Conservation (phyloP, 768 basidiomycete genomes). For the Boletus vinaceobasis region DNA sequence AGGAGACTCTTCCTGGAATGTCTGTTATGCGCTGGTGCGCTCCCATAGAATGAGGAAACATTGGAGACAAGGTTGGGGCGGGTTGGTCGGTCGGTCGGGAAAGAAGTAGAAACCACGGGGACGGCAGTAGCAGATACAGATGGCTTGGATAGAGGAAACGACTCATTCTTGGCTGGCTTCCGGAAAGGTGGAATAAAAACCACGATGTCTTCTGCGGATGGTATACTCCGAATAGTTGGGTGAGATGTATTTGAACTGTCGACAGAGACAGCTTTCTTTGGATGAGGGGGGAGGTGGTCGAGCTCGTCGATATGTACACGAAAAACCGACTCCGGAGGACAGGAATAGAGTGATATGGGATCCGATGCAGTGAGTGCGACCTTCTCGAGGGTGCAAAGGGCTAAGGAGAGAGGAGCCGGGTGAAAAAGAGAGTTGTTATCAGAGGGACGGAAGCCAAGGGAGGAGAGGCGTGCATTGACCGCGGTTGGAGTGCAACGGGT, state of each 20-base stretch:
- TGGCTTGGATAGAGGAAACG: background rate
- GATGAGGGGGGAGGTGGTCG: background rate
- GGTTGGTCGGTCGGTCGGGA: background rate
- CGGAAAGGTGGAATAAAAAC: slow-evolving; percentile 19
- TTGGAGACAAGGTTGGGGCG: background rate
- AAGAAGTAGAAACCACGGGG: background rate
- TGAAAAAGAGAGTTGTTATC: slow-evolving; percentile 36
- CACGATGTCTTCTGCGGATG: slow-evolving; percentile 11
- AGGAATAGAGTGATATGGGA: slow-evolving; percentile 29
- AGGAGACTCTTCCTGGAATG: slow-evolving; percentile 7
- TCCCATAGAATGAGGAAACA: slow-evolving; percentile 20
- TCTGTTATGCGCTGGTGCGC: background rate
- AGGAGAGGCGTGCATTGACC: slow-evolving; percentile 12
- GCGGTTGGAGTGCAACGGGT: slow-evolving; percentile 39
- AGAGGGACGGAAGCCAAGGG: slow-evolving; percentile 28
- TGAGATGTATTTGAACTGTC: background rate
- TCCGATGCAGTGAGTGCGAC: slow-evolving; percentile 3
- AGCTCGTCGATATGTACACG: slow-evolving; percentile 26
- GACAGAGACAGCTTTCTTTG: background rate
- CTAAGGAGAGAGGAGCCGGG: slow-evolving; percentile 38
- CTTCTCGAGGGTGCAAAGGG: slow-evolving; percentile 33
- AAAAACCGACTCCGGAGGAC: slow-evolving; percentile 24
- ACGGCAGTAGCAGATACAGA: background rate
- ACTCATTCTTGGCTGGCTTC: background rate
- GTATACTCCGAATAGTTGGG: slow-evolving; percentile 1